phyloP scores from a whole-genome alignment of 257 asterid species.

The Penstemon newberryi region DNA sequence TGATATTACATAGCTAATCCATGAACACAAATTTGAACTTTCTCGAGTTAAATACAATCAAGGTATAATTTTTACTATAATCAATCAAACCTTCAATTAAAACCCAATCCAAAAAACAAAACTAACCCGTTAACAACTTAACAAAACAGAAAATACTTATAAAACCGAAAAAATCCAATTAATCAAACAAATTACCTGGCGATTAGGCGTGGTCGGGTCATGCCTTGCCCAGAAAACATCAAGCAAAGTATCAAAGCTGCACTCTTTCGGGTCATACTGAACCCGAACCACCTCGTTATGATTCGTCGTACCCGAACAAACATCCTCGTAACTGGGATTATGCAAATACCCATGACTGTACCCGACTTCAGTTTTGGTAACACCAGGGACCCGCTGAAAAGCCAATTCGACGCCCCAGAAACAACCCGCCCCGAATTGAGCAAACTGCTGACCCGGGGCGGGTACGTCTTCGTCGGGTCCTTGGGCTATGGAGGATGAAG shows the following conservation, averaged over 20 bases:
- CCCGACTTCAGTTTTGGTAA: constrained; percentile 81
- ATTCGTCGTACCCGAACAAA: constrained; percentile 72
- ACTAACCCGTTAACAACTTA: neutral
- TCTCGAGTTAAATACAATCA: too few species aligned
- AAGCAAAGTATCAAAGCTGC: constrained; percentile 64
- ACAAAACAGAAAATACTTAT: neutral
- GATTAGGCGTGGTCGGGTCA: constrained; percentile 93
- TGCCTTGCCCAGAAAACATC: constrained; percentile 89
- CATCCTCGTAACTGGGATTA: constrained; percentile 75
- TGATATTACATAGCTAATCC: too few species aligned
- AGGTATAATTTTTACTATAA: too few species aligned
- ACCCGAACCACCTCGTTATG: constrained; percentile 91
- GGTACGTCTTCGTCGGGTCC: constrained; percentile 80
- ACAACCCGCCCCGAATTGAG: constrained; percentile 94
- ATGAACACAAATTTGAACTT: too few species aligned
- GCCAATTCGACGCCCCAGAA: constrained; percentile 98
- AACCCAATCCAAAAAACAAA: neutral
- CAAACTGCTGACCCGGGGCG: constrained; percentile 72
- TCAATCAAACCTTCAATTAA: neutral
- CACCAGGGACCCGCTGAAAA: constrained; percentile 87
- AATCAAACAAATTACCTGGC: constrained; percentile 46
- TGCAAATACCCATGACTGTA: constrained; percentile 69
- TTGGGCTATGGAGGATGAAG: constrained; percentile 62
- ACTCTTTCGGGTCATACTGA: constrained; percentile 83
- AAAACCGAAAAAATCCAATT: neutral